Base-by-base conservation (phyloP, 1,284 basidiomycete genomes). In the Leccinum olivaceoglutinosum region DNA sequence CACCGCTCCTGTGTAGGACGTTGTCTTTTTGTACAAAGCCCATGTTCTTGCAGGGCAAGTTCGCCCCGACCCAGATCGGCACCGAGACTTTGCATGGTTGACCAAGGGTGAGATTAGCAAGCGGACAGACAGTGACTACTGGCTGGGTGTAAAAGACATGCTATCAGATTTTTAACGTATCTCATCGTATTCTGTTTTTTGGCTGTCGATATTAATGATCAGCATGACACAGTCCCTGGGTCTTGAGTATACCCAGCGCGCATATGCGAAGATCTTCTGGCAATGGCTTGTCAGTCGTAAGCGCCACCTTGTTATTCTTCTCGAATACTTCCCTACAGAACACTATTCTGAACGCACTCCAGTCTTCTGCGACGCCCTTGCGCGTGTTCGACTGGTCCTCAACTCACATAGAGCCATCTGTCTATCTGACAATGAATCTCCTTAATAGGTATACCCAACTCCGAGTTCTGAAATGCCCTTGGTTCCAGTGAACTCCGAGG, bases 21-120 rank as follows among this genome's bases (percentile, higher is more conserved):
- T 80, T 32, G 77, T 81, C 18, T 93, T 94, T 76, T 92, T 93
- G 78, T 90, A 87, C 79, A 94, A 93, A 74, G 90, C 84, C 29
- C 90, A 93, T 69, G 90, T 94, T 61, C 81, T 94, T 72, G 85
- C 89, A 4, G 92, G 92, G 12, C 91, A 93, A 74, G 85, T 83
- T 29, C 78, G 76, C 39, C 86, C 86, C 21, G 75, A 84, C 61
- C 75, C 78, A 41, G 77, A 82, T 67, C 75, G 76, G 61, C 79
- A 90, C 63, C 78, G 80, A 59, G 91, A 93, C 69, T 94, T 93
- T 78, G 92, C 90, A 21, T 96, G 93, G 93, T 80, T 95, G 66
- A 94, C 93, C 62, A 93, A 93, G 76, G 85, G 94, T 74, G 93
- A 96, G 80, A 87, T 95, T 60, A 78, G 87, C 73, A 76, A 83